Percentiles rank a stretch among this genome's conserved stretches.
phyloP scores from a whole-genome alignment of 768 basidiomycete species.

The Galerina marginata region DNA sequence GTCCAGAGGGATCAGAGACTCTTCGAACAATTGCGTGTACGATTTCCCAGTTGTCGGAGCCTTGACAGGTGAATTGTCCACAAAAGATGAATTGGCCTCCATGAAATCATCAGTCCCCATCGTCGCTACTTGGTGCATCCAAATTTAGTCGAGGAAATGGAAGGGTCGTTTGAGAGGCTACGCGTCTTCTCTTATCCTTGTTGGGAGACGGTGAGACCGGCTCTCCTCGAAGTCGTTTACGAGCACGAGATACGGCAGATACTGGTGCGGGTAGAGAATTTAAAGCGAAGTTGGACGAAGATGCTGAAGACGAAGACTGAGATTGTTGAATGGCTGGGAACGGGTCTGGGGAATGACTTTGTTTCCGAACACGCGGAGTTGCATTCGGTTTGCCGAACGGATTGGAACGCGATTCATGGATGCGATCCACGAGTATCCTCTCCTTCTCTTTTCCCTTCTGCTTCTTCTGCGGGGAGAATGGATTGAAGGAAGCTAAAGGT shows the following conservation, averaged over 20 bases:
- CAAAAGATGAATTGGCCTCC: constrained; percentile 51
- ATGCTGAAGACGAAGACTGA: constrained; percentile 30
- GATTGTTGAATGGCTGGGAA: constrained; percentile 37
- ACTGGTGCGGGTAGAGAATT: constrained; percentile 29
- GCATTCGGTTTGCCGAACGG: constrained; percentile 47
- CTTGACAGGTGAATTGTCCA: constrained; percentile 78
- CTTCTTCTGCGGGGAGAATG: constrained; percentile 80
- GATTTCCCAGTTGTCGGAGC: constrained; percentile 56
- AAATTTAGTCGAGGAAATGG: constrained; percentile 39
- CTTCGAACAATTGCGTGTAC: constrained; percentile 74
- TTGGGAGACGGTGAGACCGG: constrained; percentile 83
- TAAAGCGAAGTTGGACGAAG: constrained; percentile 11
- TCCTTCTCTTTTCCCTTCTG: constrained; percentile 49
- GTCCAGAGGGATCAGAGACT: constrained; percentile 28
- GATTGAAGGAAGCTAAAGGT: constrained; percentile 67
- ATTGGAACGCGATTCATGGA: constrained; percentile 24
- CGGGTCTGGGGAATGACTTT: constrained; percentile 44
- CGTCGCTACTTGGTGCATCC: constrained; percentile 21
- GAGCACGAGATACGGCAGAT: constrained; percentile 66
- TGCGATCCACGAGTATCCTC: constrained; percentile 10
- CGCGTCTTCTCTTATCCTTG: constrained; percentile 74
- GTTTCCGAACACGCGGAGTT: constrained; percentile 43
- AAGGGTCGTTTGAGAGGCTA: constrained; percentile 45
- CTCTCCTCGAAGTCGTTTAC: constrained; percentile 83
- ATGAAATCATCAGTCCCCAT: constrained; percentile 32